Evolutionary conservation across 352 stramenopile species (phyloP).

Genomic region (Sclerospora graminicola): DNA sequence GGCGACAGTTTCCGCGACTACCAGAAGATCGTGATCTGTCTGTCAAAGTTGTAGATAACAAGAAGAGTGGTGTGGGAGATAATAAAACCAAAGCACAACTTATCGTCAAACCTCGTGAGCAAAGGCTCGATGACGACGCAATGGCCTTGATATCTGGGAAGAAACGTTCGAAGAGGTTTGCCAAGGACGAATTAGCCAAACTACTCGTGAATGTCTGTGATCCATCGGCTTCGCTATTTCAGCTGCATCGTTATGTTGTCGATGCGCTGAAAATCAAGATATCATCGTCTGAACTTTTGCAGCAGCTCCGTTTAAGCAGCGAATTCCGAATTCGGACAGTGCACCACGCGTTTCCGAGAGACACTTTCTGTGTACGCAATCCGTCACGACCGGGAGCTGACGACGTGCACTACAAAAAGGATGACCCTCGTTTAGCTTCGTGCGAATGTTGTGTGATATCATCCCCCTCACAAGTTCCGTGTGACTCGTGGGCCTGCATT

Average conservation of each 20-base stretch:
- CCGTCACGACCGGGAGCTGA: slow-evolving; percentile 12
- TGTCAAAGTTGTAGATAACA: slow-evolving; percentile 1
- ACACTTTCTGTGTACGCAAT: slow-evolving; percentile 17
- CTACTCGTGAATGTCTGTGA: slow-evolving; percentile 29
- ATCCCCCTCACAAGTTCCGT: slow-evolving; percentile 22
- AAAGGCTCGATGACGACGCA: background rate
- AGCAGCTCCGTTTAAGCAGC: slow-evolving; percentile 21
- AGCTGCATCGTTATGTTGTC: slow-evolving; percentile 42
- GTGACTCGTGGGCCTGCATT: slow-evolving; percentile 41
- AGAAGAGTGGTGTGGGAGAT: background rate
- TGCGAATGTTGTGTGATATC: slow-evolving; percentile 29
- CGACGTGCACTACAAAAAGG: slow-evolving; percentile 17
- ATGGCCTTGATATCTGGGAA: background rate
- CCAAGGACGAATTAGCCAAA: slow-evolving; percentile 23
- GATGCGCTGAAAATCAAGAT: slow-evolving; percentile 35
- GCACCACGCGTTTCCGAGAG: slow-evolving; percentile 14
- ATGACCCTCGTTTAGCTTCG: slow-evolving; percentile 27
- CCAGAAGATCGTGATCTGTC: slow-evolving; percentile 2
- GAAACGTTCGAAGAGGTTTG: slow-evolving; percentile 9
- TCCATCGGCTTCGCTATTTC: slow-evolving; percentile 50
- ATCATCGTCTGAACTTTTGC: slow-evolving; percentile 29
- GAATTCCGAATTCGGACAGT: slow-evolving; percentile 36
- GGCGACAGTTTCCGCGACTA: slow-evolving; percentile 40
- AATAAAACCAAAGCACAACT: background rate
- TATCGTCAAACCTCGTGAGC: slow-evolving; percentile 1